A percentile compares a stretch with the other conserved stretches of the same genome.
Conservation (phyloP, 176 grass and related monocot species). For the Oryza nivara region DNA sequence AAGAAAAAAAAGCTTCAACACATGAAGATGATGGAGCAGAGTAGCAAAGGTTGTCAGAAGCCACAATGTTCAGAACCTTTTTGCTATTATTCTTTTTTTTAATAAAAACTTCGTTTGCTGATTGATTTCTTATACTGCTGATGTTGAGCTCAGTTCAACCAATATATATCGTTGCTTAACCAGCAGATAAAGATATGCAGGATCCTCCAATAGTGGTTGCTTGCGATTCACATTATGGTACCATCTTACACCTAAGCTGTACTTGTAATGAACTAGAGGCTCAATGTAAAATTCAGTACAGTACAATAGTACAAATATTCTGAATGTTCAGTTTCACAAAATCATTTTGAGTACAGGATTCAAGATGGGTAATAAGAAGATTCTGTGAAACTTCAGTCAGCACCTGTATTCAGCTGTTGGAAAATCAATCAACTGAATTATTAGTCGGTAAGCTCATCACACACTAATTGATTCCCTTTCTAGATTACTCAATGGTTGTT, state of each 20-base stretch:
- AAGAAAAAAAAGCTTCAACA: not conserved
- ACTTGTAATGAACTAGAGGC: conserved; percentile 4
- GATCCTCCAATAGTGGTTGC: conserved; percentile 5
- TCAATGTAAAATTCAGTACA: not conserved
- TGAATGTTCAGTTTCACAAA: not conserved
- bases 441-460: conserved; percentile 35
- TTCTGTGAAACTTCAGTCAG: conserved; percentile 13
- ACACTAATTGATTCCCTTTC: conserved; percentile 27
- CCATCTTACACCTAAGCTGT: not conserved
- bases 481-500: conserved; percentile 14
- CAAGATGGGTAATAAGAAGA: conserved; percentile 21
- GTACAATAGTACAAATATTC: not conserved
- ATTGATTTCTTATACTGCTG: not conserved
- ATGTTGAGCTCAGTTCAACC: not conserved
- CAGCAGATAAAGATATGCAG: not conserved
- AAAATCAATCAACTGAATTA: conserved; percentile 19
- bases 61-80: not conserved
- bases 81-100: not conserved
- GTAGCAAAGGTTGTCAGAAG: not conserved
- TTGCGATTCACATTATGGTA: conserved; percentile 1
- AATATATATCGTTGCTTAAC: conserved; percentile 5
- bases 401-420: not conserved
- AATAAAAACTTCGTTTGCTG: not conserved
- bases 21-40: not conserved
- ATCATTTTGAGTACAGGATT: not conserved